Percentiles rank a stretch among this genome's conserved stretches.
Evolutionary conservation across 208 protist genomes (phyloP).

Genomic region (Trypanosomatidae sp.): DNA sequence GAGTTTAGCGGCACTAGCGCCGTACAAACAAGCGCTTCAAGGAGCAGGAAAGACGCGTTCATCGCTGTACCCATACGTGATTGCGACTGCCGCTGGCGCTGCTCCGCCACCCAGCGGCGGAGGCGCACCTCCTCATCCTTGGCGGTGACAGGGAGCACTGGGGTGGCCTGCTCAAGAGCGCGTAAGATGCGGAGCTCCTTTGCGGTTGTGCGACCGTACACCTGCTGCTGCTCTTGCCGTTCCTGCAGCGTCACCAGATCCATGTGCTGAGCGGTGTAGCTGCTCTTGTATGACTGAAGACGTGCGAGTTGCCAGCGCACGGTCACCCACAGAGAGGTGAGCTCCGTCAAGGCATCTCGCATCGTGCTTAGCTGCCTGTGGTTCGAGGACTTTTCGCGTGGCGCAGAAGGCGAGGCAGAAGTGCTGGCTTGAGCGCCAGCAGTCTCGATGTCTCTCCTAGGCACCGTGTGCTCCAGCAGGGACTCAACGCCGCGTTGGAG

Average conservation of each 20-base stretch:
- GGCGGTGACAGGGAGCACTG: constrained; percentile 40
- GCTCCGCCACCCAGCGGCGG: constrained; percentile 37
- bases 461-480: constrained; percentile 10
- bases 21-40: constrained; percentile 57
- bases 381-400: neutral
- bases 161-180: constrained; percentile 49
- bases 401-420: neutral
- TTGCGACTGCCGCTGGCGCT: constrained; percentile 14
- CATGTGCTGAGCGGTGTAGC: constrained; percentile 46
- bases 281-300: constrained; percentile 39
- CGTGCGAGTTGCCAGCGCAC: constrained; percentile 60
- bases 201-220: constrained; percentile 65
- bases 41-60: constrained; percentile 37
- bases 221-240: constrained; percentile 57
- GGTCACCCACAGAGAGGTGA: constrained; percentile 52
- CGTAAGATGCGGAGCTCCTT: constrained; percentile 75
- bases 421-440: neutral
- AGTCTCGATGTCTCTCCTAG: neutral
- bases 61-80: constrained; percentile 5
- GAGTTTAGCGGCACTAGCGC: constrained; percentile 41
- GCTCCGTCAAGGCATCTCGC: constrained; percentile 66
- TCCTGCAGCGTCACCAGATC: constrained; percentile 61
- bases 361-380: constrained; percentile 16
- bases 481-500: constrained; percentile 22
- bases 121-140: constrained; percentile 65